phyloP scores from a whole-genome alignment of 176 grass and related monocot genomes.

The Oryza australiensis region DNA sequence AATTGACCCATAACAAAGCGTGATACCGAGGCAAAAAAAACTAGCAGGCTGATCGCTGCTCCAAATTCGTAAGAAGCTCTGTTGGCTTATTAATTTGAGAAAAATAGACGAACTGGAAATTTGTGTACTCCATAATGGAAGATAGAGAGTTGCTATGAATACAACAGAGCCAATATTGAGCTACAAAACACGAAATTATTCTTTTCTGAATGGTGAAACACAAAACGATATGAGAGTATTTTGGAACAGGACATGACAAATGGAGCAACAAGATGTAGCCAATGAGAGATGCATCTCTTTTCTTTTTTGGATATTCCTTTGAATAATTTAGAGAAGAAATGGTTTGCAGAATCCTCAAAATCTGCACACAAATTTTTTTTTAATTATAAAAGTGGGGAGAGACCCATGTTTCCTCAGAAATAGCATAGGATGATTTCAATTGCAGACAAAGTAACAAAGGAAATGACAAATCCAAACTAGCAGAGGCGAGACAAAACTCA shows the following conservation, averaged over 20 bases:
- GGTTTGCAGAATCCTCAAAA: neutral
- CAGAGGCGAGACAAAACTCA: constrained; percentile 15
- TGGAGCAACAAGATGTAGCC: neutral
- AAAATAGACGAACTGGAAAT: neutral
- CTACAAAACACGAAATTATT: neutral
- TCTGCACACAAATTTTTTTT: neutral
- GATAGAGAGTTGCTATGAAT: neutral
- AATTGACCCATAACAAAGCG: constrained; percentile 18
- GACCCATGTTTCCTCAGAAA: neutral
- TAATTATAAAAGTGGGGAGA: neutral
- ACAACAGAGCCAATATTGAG: neutral
- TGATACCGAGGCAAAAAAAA: neutral
- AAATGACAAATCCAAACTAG: constrained; percentile 34
- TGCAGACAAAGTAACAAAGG: constrained; percentile 27
- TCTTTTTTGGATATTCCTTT: neutral
- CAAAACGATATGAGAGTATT: neutral
- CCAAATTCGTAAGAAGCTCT: neutral
- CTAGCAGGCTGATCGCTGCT: neutral
- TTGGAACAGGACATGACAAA: neutral
- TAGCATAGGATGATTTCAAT: neutral
- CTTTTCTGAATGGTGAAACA: neutral
- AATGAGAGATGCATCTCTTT: constrained; percentile 15
- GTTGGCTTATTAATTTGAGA: neutral
- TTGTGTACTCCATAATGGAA: neutral
- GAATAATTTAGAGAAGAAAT: neutral